phyloP scores from a whole-genome alignment of 345 rosid species.

The Euphorbia tirucalli region DNA sequence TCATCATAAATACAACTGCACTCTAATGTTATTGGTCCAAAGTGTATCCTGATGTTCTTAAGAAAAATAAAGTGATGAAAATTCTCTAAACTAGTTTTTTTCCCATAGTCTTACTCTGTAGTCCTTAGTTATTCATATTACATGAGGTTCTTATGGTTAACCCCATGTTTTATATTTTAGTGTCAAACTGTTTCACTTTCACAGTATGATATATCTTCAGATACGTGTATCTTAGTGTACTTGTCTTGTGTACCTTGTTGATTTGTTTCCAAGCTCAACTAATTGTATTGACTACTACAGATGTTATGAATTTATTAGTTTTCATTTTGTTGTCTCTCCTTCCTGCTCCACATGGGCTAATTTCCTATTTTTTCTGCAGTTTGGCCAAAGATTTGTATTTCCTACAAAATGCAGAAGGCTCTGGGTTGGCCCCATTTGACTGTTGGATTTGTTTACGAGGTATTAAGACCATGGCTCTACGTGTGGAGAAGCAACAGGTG shows the following conservation, averaged over 20 bases:
- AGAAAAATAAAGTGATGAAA: background rate
- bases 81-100: background rate
- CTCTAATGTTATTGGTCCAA: background rate
- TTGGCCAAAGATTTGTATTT: conserved; percentile 80
- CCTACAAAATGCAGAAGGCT: conserved; percentile 94
- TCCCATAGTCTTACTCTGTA: too few relatives aligned
- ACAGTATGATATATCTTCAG: background rate
- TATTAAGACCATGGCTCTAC: conserved; percentile 88
- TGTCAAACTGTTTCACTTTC: background rate
- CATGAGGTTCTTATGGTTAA: background rate
- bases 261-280: background rate
- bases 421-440: conserved; percentile 95
- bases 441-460: conserved; percentile 96
- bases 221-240: background rate
- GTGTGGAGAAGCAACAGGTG: conserved; percentile 96
- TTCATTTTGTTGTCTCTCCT: background rate
- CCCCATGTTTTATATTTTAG: background rate
- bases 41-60: background rate
- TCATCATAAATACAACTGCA: background rate
- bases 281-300: background rate
- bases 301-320: background rate
- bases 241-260: background rate
- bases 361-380: conserved; percentile 32
- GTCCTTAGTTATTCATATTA: background rate
- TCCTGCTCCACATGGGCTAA: background rate